Percentiles rank a stretch among this genome's conserved stretches.
Conservation (phyloP, 2,329 filamentous ascomycete genomes). For the Aspergillus fumigatus region DNA sequence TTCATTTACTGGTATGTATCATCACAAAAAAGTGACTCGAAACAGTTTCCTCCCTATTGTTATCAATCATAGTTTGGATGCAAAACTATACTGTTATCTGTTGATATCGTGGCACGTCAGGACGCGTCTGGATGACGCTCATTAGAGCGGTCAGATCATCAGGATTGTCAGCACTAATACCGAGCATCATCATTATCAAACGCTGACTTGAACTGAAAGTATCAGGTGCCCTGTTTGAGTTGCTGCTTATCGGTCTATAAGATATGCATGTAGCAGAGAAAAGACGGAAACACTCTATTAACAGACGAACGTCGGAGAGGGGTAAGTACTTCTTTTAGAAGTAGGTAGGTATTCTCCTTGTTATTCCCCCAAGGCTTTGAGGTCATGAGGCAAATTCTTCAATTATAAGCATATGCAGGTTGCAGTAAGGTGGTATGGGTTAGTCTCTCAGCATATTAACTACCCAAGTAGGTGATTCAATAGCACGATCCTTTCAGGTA, state of each 20-base stretch:
- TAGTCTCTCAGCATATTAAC: background rate
- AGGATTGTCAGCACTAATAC: conserved; percentile 17
- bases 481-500: background rate
- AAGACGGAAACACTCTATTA: background rate
- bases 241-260: background rate
- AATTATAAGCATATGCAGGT: background rate
- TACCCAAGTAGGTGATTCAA: background rate
- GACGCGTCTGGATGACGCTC: conserved; percentile 9
- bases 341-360: background rate
- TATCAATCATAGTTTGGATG: background rate
- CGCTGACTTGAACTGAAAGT: conserved; percentile 3
- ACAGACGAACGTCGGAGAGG: background rate
- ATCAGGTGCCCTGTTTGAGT: conserved; percentile 3
- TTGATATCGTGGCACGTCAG: conserved; percentile 9
- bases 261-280: background rate
- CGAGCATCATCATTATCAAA: conserved; percentile 7
- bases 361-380: background rate
- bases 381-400: background rate
- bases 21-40: background rate
- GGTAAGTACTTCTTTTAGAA: background rate
- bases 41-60: background rate
- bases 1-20: background rate
- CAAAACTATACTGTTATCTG: background rate
- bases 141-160: conserved; percentile 14
- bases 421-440: background rate